Conservation (phyloP, 805 yeast species). For the Nakazawaea molendinolei region DNA sequence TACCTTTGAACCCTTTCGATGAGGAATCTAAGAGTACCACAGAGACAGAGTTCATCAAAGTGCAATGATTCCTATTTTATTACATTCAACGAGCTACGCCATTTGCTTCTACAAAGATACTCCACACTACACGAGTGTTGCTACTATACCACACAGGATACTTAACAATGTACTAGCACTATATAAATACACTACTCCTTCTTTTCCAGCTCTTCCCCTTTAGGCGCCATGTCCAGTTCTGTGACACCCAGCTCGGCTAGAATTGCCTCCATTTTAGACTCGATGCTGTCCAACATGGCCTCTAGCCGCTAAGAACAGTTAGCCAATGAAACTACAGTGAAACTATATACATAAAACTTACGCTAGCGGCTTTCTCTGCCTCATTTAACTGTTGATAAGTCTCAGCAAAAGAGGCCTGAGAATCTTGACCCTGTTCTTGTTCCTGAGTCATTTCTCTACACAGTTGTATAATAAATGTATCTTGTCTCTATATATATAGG, state of each 20-base stretch:
- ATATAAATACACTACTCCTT: neutral
- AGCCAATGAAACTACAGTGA: neutral
- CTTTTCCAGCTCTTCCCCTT: neutral
- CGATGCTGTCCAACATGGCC: conserved; percentile 56
- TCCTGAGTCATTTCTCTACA: conserved; percentile 33
- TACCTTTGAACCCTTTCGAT: conserved; percentile 69
- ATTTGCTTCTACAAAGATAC: no score
- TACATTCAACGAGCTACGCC: no score
- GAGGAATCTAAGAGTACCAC: no score
- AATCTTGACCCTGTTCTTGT: conserved; percentile 14
- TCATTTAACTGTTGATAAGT: conserved; percentile 56
- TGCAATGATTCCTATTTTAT: no score
- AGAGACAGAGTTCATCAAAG: no score
- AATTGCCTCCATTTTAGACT: conserved; percentile 54
- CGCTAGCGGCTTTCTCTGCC: conserved; percentile 60
- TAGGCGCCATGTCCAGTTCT: no score
- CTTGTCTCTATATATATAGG: conserved; percentile 3
- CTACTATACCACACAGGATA: no score
- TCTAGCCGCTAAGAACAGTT: conserved; percentile 38
- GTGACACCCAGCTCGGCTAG: no score
- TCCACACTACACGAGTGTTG: no score
- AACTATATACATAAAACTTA: conserved; percentile 19
- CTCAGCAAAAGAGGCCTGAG: conserved; percentile 36
- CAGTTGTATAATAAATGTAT: no score
- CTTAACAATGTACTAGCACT: no score